Evolutionary conservation across 2,329 filamentous ascomycete genomes (phyloP).

Genomic region (Exophiala calicioides): DNA sequence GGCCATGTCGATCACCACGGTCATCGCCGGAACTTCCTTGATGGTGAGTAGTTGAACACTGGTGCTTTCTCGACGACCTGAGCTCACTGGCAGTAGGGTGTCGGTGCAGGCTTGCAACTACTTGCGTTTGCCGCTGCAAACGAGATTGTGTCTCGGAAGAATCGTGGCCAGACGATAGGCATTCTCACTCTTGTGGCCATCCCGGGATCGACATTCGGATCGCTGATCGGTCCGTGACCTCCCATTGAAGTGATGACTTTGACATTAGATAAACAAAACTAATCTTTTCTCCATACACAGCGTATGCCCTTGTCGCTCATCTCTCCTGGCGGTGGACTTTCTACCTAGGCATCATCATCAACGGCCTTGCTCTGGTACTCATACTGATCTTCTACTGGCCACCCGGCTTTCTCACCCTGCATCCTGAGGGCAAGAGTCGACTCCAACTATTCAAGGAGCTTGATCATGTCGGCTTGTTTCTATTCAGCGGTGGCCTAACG

Average conservation of each 20-base stretch:
- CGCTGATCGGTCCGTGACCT: slow-evolving; percentile 11
- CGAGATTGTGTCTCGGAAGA: slow-evolving; percentile 4
- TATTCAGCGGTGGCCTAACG: slow-evolving; percentile 22
- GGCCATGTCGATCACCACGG: neutral
- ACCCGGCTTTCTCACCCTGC: slow-evolving; percentile 13
- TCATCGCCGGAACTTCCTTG: neutral
- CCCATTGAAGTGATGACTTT: neutral
- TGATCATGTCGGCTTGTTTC: slow-evolving; percentile 23
- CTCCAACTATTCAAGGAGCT: slow-evolving; percentile 21
- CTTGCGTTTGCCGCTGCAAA: neutral
- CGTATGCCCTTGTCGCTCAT: slow-evolving; percentile 4
- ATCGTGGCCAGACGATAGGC: neutral
- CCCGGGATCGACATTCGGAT: slow-evolving; percentile 9
- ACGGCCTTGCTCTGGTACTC: slow-evolving; percentile 12
- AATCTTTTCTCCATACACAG: neutral
- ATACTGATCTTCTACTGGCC: slow-evolving; percentile 20
- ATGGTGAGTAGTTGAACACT: neutral
- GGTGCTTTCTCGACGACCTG: neutral
- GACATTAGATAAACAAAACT: neutral
- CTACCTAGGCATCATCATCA: slow-evolving; percentile 13
- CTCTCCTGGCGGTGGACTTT: slow-evolving; percentile 18
- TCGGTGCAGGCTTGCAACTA: slow-evolving; percentile 1
- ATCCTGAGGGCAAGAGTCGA: slow-evolving; percentile 19
- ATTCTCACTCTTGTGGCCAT: neutral
- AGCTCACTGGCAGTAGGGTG: neutral